Conservation (phyloP, 257 asterid species). For the Lithospermum erythrorhizon region DNA sequence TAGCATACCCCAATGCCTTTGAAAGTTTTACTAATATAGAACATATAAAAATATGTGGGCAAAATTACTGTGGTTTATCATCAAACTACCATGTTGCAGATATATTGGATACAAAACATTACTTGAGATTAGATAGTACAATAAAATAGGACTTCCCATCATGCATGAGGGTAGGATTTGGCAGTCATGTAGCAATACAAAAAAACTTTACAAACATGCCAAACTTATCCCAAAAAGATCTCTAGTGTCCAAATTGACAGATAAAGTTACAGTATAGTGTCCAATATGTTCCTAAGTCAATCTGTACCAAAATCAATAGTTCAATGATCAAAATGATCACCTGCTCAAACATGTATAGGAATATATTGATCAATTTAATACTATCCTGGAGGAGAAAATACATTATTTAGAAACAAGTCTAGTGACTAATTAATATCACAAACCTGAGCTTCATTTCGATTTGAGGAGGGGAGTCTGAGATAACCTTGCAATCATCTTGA, state of each 20-base stretch:
- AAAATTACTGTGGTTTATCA: not conserved
- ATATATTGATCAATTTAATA: conserved; percentile 13
- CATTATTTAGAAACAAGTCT: conserved; percentile 4
- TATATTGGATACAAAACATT: too few species aligned
- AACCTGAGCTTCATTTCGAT: conserved; percentile 77
- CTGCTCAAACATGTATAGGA: not conserved
- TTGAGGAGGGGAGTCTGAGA: conserved; percentile 59
- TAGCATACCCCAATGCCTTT: conserved; percentile 66
- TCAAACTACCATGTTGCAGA: not conserved
- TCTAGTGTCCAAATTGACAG: not conserved
- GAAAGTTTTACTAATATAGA: conserved; percentile 16
- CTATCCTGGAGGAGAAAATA: conserved; percentile 10
- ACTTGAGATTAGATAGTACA: not conserved
- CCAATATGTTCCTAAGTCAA: too few species aligned
- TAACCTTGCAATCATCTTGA: conserved; percentile 76
- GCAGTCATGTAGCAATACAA: not conserved
- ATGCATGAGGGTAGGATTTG: too few species aligned
- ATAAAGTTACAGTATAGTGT: too few species aligned
- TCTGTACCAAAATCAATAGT: too few species aligned
- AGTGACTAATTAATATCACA: conserved; percentile 13
- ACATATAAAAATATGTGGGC: too few species aligned
- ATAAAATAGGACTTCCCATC: not conserved
- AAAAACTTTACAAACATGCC: not conserved
- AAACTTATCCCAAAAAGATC: not conserved
- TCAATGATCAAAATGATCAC: not conserved